Base-by-base conservation (phyloP, 2,329 filamentous ascomycete genomes). In the Talaromyces marneffei region DNA sequence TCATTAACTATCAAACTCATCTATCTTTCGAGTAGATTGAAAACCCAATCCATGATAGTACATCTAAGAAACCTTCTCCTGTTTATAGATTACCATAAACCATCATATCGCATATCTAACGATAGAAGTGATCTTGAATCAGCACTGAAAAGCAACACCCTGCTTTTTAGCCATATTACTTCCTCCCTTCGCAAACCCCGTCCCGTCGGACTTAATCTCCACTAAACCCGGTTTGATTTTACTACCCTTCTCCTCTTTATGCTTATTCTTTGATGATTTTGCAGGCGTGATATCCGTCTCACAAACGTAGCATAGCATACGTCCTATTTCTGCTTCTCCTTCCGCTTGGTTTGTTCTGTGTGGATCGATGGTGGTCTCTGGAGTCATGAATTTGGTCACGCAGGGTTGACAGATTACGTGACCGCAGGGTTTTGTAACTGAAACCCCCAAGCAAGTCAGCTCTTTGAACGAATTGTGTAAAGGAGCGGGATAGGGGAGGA, bases 361-460 rank as follows among this genome's bases (percentile, higher is more conserved):
- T 5, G 86, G 85, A 71, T 88, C 84, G 65, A 77, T 62, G 75
- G 79, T 66, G 70, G 80, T 60, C 75, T 78, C 44, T 4, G 85
- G 83, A 7, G 82, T 83, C 81, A 97, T 87, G 74, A 97, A 96
- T 70, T 92, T 89, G 59, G 87, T 84, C 16, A 92, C 88, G 70
- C 93, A 97, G 40, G 84, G 87, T 68, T 89, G 88, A 75, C 93
- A 99, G 23, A 97, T 76, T 0, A 97, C 92, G 72, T 99, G 93
- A 0, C 93, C 93, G 69, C 93, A 99, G 0, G 90, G 90, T 72
- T 91, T 92, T 1, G 90, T 87, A 57, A 97, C 78, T 80, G n/a
- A 5, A 23, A 5, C 25, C 9, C 23, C 16, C 16, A 23, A 12
- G 59, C 37, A n/a, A 25, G 39, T 23, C 7, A n/a, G 33, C 33